Conservation (phyloP, 2,329 filamentous ascomycete species). For the Coniochaeta hoffmannii region DNA sequence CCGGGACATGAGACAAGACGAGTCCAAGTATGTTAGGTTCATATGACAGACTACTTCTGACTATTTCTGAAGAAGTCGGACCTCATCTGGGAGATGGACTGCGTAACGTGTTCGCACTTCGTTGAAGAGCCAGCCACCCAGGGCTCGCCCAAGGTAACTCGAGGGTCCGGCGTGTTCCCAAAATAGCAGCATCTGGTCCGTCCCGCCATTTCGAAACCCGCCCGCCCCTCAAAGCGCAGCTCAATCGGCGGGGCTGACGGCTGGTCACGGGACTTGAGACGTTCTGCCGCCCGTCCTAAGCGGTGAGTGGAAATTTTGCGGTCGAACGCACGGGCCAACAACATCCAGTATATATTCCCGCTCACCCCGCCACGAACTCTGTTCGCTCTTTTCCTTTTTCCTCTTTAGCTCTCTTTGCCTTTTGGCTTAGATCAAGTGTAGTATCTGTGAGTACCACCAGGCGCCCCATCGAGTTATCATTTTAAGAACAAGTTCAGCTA, state of each 20-base stretch:
- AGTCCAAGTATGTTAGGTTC: too few relatives aligned
- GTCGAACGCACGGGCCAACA: slow-evolving; percentile 10
- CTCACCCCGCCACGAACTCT: slow-evolving; percentile 5
- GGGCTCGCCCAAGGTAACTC: too few relatives aligned
- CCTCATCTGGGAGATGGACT: background rate
- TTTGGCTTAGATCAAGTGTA: slow-evolving; percentile 88
- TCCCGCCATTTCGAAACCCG: background rate
- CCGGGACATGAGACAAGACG: background rate
- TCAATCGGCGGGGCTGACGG: background rate
- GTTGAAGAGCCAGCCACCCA: too few relatives aligned
- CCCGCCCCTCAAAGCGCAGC: background rate
- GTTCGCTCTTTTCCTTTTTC: slow-evolving; percentile 38
- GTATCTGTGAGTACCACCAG: slow-evolving; percentile 97
- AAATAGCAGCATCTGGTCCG: background rate
- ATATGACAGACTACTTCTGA: too few relatives aligned
- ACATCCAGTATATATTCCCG: slow-evolving; percentile 13
- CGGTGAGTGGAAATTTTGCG: background rate
- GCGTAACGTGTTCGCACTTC: too few relatives aligned
- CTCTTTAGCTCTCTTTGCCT: slow-evolving; percentile 47
- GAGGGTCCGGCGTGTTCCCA: too few relatives aligned
- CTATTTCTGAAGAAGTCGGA: too few relatives aligned
- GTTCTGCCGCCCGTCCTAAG: background rate
- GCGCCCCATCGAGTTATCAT: too few relatives aligned
- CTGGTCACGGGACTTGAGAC: background rate
- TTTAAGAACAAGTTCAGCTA: too few relatives aligned